Percentiles rank a stretch among this genome's conserved stretches.
Evolutionary conservation across 805 yeast genomes (phyloP).

Genomic region (Jamesozyma spencerorum): DNA sequence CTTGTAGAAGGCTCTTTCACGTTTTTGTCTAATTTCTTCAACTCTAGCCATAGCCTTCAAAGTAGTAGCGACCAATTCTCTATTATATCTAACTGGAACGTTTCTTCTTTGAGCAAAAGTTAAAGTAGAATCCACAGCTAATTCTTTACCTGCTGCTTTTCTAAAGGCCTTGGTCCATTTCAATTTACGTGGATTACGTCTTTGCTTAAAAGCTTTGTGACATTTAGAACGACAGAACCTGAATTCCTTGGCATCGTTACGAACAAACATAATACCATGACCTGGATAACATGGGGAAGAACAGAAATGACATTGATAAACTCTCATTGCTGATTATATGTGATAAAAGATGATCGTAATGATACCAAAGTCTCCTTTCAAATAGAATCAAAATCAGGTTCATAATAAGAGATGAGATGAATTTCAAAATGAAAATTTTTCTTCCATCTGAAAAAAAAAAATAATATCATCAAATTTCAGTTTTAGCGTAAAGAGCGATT

Average conservation of each 20-base stretch:
- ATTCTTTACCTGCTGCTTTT: slow-evolving; percentile 97
- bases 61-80: slow-evolving; percentile 91
- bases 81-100: slow-evolving; percentile 94
- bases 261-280: slow-evolving; percentile 94
- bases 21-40: slow-evolving; percentile 89
- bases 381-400: neutral
- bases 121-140: slow-evolving; percentile 93
- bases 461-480: too few relatives aligned
- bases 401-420: slow-evolving; percentile 1
- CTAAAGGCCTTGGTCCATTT: slow-evolving; percentile 99
- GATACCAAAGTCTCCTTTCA: neutral
- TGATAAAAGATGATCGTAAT: neutral
- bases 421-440: neutral
- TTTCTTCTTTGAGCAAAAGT: slow-evolving; percentile 96
- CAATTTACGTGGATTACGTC: slow-evolving; percentile 96
- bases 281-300: slow-evolving; percentile 93
- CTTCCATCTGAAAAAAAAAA: neutral
- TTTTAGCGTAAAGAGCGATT: neutral
- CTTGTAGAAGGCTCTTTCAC: slow-evolving; percentile 98
- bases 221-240: slow-evolving; percentile 96
- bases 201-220: slow-evolving; percentile 93
- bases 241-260: slow-evolving; percentile 97
- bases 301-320: slow-evolving; percentile 90
- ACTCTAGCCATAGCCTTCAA: slow-evolving; percentile 92
- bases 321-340: slow-evolving; percentile 45